These are phyloP conservation scores for Bassia scoparia DNA, from an alignment of 148 eudicot species.

Conservation along the genomic window DNA sequence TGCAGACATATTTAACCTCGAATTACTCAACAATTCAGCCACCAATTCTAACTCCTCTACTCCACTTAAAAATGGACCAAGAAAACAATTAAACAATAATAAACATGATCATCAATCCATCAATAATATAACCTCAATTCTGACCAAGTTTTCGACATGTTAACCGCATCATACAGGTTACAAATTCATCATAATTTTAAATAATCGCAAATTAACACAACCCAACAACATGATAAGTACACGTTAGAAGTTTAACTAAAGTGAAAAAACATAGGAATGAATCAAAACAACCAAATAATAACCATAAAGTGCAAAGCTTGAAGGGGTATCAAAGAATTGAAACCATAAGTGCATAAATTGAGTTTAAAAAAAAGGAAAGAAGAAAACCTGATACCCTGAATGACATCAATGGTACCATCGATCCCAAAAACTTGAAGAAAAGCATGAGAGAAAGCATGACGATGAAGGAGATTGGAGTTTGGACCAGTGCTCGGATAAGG, in stretches of 20 bases:
- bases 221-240: background rate
- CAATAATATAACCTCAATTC: background rate
- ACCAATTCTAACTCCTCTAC: background rate
- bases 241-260: background rate
- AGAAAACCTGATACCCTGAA: no score
- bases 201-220: background rate
- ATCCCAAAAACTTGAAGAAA: conserved; percentile 18
- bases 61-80: background rate
- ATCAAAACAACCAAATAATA: background rate
- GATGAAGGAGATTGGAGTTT: conserved; percentile 17
- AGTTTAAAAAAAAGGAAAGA: background rate
- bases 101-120: background rate
- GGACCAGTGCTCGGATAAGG: conserved; percentile 17
- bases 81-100: background rate
- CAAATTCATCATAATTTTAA: background rate
- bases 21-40: background rate
- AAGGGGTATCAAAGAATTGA: background rate
- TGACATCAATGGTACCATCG: conserved; percentile 17
- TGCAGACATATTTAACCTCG: background rate
- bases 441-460: conserved; percentile 20
- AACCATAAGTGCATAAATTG: background rate
- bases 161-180: background rate
- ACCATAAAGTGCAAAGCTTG: background rate
- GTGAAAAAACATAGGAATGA: background rate
- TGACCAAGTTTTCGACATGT: background rate